Conservation (phyloP, 2,329 filamentous ascomycete species). For the Botryosphaeria dothidea region DNA sequence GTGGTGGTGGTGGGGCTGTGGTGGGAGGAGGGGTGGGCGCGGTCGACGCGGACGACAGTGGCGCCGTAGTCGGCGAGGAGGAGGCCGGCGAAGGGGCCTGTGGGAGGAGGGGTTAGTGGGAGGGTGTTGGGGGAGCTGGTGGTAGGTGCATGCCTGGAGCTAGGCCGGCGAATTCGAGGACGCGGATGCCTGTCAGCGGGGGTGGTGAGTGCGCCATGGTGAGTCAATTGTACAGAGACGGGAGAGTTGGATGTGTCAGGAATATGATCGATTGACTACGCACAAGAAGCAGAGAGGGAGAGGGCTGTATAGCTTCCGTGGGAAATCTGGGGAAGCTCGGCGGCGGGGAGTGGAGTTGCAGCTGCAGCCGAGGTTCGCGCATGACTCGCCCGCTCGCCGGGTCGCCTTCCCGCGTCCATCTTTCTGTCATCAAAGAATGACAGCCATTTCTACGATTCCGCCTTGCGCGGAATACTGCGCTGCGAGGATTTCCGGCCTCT, state of each 20-base stretch:
- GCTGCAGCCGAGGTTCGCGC: slow-evolving; percentile 14
- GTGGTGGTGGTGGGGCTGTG: slow-evolving; percentile 30
- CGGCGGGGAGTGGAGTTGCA: neutral
- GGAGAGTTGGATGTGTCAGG: neutral
- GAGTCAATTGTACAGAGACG: neutral
- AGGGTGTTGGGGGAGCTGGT: neutral
- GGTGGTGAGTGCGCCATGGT: slow-evolving; percentile 32
- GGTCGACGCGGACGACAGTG: slow-evolving; percentile 83
- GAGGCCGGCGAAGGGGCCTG: slow-evolving; percentile 87
- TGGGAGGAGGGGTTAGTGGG: neutral
- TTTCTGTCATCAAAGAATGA: too few species aligned
- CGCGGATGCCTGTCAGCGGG: slow-evolving; percentile 60
- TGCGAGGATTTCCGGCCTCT: too few species aligned
- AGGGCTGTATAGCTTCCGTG: neutral
- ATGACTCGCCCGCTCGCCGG: neutral
- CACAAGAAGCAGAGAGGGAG: neutral
- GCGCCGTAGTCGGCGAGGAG: slow-evolving; percentile 85
- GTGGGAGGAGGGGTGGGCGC: slow-evolving; percentile 44
- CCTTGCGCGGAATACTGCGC: too few species aligned
- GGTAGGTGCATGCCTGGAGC: slow-evolving; percentile 50
- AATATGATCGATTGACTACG: neutral
- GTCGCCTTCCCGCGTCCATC: neutral
- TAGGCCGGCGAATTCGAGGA: slow-evolving; percentile 66
- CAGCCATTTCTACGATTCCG: too few species aligned
- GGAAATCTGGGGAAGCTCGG: slow-evolving; percentile 8